Evolutionary conservation across 768 basidiomycete genomes (phyloP).

Genomic region (Myochromella boudieri): DNA sequence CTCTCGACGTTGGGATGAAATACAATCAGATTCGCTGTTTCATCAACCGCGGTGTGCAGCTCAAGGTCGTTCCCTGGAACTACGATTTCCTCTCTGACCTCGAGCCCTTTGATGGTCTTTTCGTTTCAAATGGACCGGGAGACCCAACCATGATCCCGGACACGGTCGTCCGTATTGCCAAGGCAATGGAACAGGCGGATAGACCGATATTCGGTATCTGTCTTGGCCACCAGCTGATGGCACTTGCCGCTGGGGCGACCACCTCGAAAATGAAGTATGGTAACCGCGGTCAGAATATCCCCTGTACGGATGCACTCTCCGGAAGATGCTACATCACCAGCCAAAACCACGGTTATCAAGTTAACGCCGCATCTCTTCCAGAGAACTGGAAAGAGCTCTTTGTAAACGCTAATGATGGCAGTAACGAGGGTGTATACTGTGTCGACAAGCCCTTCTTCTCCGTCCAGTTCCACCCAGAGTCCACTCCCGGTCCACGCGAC

Average conservation of each 20-base stretch:
- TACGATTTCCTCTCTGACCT: slow-evolving; percentile 82
- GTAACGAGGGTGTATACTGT: slow-evolving; percentile 97
- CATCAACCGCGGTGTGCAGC: slow-evolving; percentile 84
- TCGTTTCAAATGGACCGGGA: slow-evolving; percentile 97
- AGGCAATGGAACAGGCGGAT: slow-evolving; percentile 69
- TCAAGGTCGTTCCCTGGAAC: slow-evolving; percentile 98
- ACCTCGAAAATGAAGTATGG: slow-evolving; percentile 99
- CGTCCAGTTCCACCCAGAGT: slow-evolving; percentile 99
- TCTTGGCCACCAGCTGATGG: slow-evolving; percentile 95
- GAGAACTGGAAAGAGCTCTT: slow-evolving; percentile 92
- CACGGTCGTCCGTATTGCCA: slow-evolving; percentile 68
- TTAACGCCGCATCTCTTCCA: slow-evolving; percentile 78
- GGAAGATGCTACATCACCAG: slow-evolving; percentile 99
- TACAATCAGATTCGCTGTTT: slow-evolving; percentile 99
- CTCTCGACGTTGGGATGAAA: slow-evolving; percentile 99
- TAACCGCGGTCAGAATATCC: slow-evolving; percentile 98
- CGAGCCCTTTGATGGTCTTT: slow-evolving; percentile 90
- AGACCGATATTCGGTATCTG: slow-evolving; percentile 97
- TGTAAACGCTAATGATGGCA: slow-evolving; percentile 93
- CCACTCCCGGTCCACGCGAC: slow-evolving; percentile 93
- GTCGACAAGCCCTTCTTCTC: slow-evolving; percentile 95
- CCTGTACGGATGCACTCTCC: slow-evolving; percentile 90
- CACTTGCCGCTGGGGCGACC: slow-evolving; percentile 88
- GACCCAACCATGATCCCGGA: slow-evolving; percentile 83
- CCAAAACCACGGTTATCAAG: slow-evolving; percentile 98